Evolutionary conservation across 2,329 filamentous ascomycete genomes (phyloP).

Genomic region (Ascochyta lentis): DNA sequence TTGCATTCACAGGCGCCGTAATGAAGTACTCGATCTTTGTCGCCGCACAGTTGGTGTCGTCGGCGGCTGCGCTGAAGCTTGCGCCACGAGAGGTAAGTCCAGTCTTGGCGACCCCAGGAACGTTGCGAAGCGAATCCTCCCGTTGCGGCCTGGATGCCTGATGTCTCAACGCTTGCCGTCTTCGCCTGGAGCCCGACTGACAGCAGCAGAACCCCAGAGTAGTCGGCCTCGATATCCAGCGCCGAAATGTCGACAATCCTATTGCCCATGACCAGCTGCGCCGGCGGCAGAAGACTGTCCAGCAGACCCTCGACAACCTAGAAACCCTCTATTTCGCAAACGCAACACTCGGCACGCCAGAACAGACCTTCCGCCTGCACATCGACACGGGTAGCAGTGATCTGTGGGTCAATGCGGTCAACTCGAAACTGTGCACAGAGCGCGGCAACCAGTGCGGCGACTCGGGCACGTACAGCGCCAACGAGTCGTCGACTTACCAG

Average conservation of each 20-base stretch:
- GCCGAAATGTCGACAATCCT: slow-evolving; percentile 55
- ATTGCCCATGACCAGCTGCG: slow-evolving; percentile 55
- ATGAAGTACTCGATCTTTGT: slow-evolving; percentile 45
- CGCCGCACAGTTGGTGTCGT: slow-evolving; percentile 39
- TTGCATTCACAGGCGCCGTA: background rate
- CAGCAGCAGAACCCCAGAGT: slow-evolving; percentile 52
- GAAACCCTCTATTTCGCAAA: slow-evolving; percentile 67
- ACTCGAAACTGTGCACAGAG: slow-evolving; percentile 65
- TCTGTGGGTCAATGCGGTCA: slow-evolving; percentile 69
- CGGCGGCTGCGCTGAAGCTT: slow-evolving; percentile 37
- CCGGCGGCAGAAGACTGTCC: slow-evolving; percentile 52
- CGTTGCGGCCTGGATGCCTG: slow-evolving; percentile 9
- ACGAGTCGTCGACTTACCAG: slow-evolving; percentile 76
- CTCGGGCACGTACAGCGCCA: slow-evolving; percentile 72
- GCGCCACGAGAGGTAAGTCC: slow-evolving; percentile 45
- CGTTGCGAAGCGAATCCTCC: slow-evolving; percentile 25
- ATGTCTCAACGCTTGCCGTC: background rate
- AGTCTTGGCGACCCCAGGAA: slow-evolving; percentile 32
- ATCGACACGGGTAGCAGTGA: slow-evolving; percentile 70
- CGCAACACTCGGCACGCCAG: slow-evolving; percentile 63
- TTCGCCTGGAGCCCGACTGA: slow-evolving; percentile 17
- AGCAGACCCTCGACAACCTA: slow-evolving; percentile 61
- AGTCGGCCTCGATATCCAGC: slow-evolving; percentile 59
- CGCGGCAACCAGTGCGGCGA: slow-evolving; percentile 60
- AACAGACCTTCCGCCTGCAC: slow-evolving; percentile 62